Evolutionary conservation across 2,329 filamentous ascomycete species (phyloP).

Genomic region (Orbilia brochopaga): DNA sequence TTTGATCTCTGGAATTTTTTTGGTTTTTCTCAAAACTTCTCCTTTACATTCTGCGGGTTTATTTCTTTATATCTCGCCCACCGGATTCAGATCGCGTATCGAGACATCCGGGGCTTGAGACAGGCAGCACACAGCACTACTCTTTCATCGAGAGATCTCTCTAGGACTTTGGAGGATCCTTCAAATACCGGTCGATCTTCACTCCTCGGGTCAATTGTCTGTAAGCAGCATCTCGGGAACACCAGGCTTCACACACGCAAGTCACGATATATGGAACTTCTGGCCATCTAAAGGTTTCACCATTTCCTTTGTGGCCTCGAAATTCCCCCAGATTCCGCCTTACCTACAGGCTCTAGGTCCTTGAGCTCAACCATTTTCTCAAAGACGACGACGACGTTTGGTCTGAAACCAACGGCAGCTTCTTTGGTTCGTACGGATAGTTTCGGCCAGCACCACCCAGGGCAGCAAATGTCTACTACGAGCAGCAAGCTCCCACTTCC

Average conservation of each 20-base stretch:
- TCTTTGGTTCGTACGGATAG: conserved; percentile 18
- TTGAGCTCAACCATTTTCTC: conserved; percentile 16
- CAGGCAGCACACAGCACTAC: conserved; percentile 31
- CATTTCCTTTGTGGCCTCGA: conserved; percentile 45
- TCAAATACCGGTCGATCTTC: not conserved
- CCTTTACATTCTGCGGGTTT: conserved; percentile 36
- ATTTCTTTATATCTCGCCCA: conserved; percentile 44
- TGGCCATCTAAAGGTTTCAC: conserved; percentile 37
- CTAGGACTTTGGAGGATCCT: not conserved
- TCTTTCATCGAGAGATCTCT: conserved; percentile 29
- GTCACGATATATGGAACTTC: conserved; percentile 45
- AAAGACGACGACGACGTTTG: conserved; percentile 35
- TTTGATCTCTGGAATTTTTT: conserved; percentile 51
- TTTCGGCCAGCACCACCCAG: conserved; percentile 20
- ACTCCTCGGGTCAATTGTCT: conserved; percentile 2
- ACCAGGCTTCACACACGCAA: conserved; percentile 10
- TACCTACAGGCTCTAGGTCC: conserved; percentile 42
- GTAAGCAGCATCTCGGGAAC: not conserved
- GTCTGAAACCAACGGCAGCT: conserved; percentile 16
- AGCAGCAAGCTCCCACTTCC: conserved; percentile 50
- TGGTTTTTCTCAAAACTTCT: conserved; percentile 43
- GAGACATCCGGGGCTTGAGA: conserved; percentile 40
- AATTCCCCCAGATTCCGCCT: conserved; percentile 24
- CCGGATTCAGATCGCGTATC: conserved; percentile 29
- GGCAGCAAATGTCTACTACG: conserved; percentile 39